Percentiles rank a stretch among this genome's conserved stretches.
phyloP scores from a whole-genome alignment of 352 stramenopile genomes.

The Phytophthora kernoviae region DNA sequence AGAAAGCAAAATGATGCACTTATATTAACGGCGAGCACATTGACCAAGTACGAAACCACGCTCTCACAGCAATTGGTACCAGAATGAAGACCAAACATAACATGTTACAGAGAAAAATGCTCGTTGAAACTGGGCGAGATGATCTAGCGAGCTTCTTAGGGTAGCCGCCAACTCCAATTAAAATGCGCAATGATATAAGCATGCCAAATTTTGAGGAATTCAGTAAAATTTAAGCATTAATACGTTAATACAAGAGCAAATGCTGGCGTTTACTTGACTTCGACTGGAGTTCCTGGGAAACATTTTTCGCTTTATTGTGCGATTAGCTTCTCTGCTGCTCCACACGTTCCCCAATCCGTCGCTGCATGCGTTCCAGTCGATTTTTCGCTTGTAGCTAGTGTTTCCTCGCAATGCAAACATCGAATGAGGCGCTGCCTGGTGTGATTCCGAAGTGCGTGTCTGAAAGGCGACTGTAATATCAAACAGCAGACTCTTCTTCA shows the following conservation, averaged over 20 bases:
- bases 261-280: background rate
- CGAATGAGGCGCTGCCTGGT: conserved; percentile 4
- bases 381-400: conserved; percentile 13
- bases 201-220: too few species aligned
- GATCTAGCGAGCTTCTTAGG: conserved; percentile 2
- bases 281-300: background rate
- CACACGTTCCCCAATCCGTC: conserved; percentile 10
- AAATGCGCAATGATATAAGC: background rate
- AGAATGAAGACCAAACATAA: background rate
- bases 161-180: background rate
- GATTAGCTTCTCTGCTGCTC: too few species aligned
- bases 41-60: conserved; percentile 35
- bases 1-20: conserved; percentile 25
- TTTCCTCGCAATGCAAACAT: conserved; percentile 17
- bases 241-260: too few species aligned
- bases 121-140: background rate
- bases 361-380: conserved; percentile 15
- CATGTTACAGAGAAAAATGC: conserved; percentile 1
- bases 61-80: background rate
- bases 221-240: too few species aligned
- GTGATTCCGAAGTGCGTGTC: conserved; percentile 12
- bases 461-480: conserved; percentile 17
- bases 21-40: conserved; percentile 38
- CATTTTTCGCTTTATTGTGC: too few species aligned
- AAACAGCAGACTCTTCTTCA: conserved; percentile 7